Evolutionary conservation across 2,329 filamentous ascomycete genomes (phyloP).

Genomic region (Aspergillus fumigatiaffinis): DNA sequence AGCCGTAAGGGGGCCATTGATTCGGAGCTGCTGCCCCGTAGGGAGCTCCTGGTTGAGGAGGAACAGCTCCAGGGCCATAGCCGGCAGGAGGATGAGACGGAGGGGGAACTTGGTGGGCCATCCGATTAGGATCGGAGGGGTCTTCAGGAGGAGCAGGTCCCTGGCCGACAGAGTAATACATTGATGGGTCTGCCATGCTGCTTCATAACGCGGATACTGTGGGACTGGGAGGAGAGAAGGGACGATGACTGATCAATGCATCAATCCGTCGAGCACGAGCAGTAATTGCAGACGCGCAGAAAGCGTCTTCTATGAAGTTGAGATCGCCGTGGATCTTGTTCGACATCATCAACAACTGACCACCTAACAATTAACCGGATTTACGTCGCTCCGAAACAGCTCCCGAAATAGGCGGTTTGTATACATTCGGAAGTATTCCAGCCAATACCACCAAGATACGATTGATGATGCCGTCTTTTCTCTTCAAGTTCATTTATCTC

Average conservation of each 20-base stretch:
- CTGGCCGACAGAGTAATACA: slow-evolving; percentile 39
- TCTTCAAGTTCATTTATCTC: background rate
- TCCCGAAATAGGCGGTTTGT: background rate
- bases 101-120: slow-evolving; percentile 45
- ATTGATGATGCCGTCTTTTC: background rate
- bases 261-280: slow-evolving; percentile 3
- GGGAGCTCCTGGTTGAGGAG: slow-evolving; percentile 35
- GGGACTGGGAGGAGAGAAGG: slow-evolving; percentile 1
- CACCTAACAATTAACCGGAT: slow-evolving; percentile 30
- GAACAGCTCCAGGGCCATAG: slow-evolving; percentile 31
- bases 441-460: background rate
- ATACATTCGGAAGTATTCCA: background rate
- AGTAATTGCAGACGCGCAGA: slow-evolving; percentile 3
- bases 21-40: slow-evolving; percentile 32
- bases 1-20: slow-evolving; percentile 30
- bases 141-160: slow-evolving; percentile 41
- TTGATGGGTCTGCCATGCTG: slow-evolving; percentile 41
- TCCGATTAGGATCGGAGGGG: slow-evolving; percentile 53
- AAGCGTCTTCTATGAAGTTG: background rate
- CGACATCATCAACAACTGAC: slow-evolving; percentile 27
- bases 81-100: slow-evolving; percentile 48
- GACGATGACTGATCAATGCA: background rate
- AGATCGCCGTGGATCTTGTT: background rate
- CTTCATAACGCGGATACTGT: slow-evolving; percentile 23
- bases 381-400: slow-evolving; percentile 23